Evolutionary conservation across 2,329 filamentous ascomycete species (phyloP).

Genomic region (Fusarium chuoi): DNA sequence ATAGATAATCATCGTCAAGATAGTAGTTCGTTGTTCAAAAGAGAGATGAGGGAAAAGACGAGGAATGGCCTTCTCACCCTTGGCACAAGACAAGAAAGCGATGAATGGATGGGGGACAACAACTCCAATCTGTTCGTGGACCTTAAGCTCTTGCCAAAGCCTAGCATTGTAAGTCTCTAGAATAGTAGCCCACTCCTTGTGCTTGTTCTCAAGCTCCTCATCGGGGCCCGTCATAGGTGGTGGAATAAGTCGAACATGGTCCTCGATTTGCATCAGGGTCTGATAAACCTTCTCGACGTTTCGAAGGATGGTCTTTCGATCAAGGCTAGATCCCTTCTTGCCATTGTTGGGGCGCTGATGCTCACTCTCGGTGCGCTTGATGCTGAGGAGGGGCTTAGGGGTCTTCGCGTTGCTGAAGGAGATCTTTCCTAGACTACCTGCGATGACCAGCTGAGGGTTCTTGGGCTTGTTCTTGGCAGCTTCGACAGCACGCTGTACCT

Average conservation of each 20-base stretch:
- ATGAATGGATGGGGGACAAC: constrained; percentile 92
- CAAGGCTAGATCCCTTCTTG: constrained; percentile 65
- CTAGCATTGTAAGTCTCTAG: constrained; percentile 78
- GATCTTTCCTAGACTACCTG: constrained; percentile 96
- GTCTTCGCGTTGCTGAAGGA: constrained; percentile 99
- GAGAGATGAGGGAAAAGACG: constrained; percentile 94
- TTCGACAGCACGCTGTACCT: constrained; percentile 96
- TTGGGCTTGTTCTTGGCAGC: constrained; percentile 98
- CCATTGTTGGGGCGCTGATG: constrained; percentile 62
- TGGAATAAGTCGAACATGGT: constrained; percentile 86
- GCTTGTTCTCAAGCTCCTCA: constrained; percentile 74
- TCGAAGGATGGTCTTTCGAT: constrained; percentile 83
- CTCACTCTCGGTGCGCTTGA: constrained; percentile 85
- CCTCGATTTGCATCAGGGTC: constrained; percentile 92
- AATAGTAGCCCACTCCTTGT: constrained; percentile 75
- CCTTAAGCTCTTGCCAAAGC: constrained; percentile 88
- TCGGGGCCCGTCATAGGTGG: constrained; percentile 67
- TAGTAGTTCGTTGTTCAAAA: constrained; percentile 91
- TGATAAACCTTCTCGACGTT: constrained; percentile 91
- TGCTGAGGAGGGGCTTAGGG: constrained; percentile 91
- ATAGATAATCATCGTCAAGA: constrained; percentile 94
- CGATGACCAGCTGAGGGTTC: constrained; percentile 95
- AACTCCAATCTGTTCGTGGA: constrained; percentile 87
- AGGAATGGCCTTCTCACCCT: constrained; percentile 95
- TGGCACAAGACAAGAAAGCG: constrained; percentile 90